Conservation (phyloP, 148 eudicot genomes). For the Polygonum aviculare region DNA sequence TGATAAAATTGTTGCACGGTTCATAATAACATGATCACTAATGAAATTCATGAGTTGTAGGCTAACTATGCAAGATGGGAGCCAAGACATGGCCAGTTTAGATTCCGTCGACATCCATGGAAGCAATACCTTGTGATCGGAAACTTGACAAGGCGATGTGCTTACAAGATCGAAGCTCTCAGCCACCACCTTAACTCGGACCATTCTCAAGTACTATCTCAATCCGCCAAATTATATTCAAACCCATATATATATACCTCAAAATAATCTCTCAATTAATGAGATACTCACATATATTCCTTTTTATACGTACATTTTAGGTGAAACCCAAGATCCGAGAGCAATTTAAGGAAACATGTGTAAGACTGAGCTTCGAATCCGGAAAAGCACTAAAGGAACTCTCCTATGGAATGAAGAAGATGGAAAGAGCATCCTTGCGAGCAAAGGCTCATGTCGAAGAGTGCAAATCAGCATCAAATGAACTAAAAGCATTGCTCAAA, state of each 20-base stretch:
- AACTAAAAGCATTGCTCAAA: slow-evolving; percentile 21
- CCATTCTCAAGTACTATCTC: slow-evolving; percentile 20
- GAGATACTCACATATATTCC: no score
- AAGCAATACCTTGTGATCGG: slow-evolving; percentile 27
- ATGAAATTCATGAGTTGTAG: slow-evolving; percentile 4
- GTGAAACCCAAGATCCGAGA: slow-evolving; percentile 17
- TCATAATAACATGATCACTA: no score
- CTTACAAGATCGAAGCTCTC: slow-evolving; percentile 21
- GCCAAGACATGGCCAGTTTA: slow-evolving; percentile 28
- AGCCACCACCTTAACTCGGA: slow-evolving; percentile 13
- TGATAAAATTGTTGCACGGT: neutral
- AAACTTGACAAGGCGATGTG: slow-evolving; percentile 17
- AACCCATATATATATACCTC: neutral
- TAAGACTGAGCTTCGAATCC: slow-evolving; percentile 27
- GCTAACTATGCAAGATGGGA: slow-evolving; percentile 35
- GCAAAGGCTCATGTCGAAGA: slow-evolving; percentile 16
- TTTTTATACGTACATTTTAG: slow-evolving; percentile 11
- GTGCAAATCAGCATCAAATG: slow-evolving; percentile 20
- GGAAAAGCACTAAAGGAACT: slow-evolving; percentile 26
- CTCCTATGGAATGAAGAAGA: slow-evolving; percentile 21
- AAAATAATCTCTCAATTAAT: no score
- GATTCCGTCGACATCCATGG: slow-evolving; percentile 26
- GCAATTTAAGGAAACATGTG: slow-evolving; percentile 20
- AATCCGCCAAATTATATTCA: neutral
- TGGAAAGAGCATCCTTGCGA: slow-evolving; percentile 11